phyloP scores from a whole-genome alignment of 116 monocot species.

The Trichopus zeylanicus region DNA sequence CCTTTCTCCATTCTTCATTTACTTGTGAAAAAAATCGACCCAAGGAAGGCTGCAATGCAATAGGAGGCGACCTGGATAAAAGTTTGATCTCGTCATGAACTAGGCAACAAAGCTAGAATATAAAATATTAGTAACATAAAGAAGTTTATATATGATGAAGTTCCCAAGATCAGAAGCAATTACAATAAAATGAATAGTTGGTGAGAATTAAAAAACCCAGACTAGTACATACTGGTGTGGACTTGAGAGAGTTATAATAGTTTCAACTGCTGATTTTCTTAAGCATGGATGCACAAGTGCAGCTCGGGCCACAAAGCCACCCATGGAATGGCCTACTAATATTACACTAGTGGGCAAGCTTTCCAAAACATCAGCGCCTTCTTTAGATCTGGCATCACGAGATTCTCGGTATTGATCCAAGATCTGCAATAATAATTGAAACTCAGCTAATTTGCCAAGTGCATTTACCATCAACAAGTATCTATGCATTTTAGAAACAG shows the following conservation, averaged over 20 bases:
- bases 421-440: no score
- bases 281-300: constrained; percentile 68
- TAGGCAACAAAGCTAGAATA: not conserved
- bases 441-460: no score
- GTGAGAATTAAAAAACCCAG: not conserved
- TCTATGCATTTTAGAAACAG: no score
- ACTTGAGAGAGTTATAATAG: constrained; percentile 82
- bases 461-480: no score
- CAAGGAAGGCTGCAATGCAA: constrained; percentile 94
- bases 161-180: not conserved
- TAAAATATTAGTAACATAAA: not conserved
- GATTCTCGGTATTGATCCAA: constrained; percentile 82
- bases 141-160: constrained; percentile 1
- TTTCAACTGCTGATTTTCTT: constrained; percentile 68
- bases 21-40: constrained; percentile 76
- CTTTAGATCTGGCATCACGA: constrained; percentile 31
- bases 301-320: constrained; percentile 97
- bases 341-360: constrained; percentile 78
- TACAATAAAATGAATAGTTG: not conserved
- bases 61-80: constrained; percentile 81
- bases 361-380: constrained; percentile 36
- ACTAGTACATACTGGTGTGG: constrained; percentile 79
- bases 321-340: constrained; percentile 98
- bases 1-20: constrained; percentile 76
- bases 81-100: constrained; percentile 17